Base-by-base conservation (phyloP, 2,329 filamentous ascomycete genomes). In the Parascedosporium putredinis region DNA sequence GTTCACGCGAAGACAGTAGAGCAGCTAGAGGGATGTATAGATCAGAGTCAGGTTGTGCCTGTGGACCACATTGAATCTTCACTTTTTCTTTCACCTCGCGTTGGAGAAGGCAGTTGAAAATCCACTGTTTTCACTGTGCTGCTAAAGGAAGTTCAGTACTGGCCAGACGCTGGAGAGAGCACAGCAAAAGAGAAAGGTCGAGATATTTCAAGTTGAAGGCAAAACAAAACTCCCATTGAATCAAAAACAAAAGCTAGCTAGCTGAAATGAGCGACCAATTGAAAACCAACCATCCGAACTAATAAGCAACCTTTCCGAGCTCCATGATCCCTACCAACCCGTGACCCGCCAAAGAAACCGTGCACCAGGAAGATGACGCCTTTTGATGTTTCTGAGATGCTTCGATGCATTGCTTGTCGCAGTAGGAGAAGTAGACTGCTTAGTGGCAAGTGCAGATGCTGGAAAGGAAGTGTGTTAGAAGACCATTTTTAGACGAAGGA, bases 371-470 rank as follows among this genome's bases (percentile, higher is more conserved):
- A 40, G 18, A 18, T 40, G 36, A 40, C 18, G 22, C 36, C 36
- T 20, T 20, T 20, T 8, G 12, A 40, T 18, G 36, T 18, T 40
- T 20, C n/a, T 10, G 5, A 20, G 9, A 40, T 18, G 18, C 22
- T 40, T 9, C 36, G 14, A 40, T 40, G 36, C 14, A 20, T n/a
- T 10, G n/a, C 14, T n/a, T 40, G 18, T n/a, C 36, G 18, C 27
- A 20, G 22, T 20, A 18, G n/a, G 9, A 4, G 12, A 20, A 40
- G 36, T 40, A 18, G 36, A 16, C 18, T 10, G 18, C 36, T 40
- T 40, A 40, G 36, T 40, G 22, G 36, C 36, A 40, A 40, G 36
- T 40, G 36, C 36, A 40, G 36, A 40, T 20, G 18, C 36, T 40
- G 18, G 14, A 34, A n/a, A n/a, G 33, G 33, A n/a, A n/a, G 33